phyloP scores from a whole-genome alignment of 768 basidiomycete genomes.

The Boletus sensibilis region DNA sequence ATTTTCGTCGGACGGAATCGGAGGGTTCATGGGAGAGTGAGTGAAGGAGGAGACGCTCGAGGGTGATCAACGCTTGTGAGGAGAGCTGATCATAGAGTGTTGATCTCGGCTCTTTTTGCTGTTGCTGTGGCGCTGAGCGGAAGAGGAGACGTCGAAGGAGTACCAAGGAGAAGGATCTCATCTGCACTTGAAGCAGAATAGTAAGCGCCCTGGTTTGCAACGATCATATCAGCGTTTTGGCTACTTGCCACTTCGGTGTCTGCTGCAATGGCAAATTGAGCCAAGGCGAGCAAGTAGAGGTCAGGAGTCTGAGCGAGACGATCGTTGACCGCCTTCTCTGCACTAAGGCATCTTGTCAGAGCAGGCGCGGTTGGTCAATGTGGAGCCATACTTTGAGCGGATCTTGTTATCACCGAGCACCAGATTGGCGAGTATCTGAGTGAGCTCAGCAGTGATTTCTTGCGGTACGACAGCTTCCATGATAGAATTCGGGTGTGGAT shows the following conservation, averaged over 20 bases:
- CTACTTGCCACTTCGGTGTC: constrained; percentile 75
- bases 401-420: constrained; percentile 84
- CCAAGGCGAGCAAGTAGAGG: constrained; percentile 73
- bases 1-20: constrained; percentile 60
- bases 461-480: constrained; percentile 44
- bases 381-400: constrained; percentile 53
- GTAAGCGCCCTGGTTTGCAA: constrained; percentile 5
- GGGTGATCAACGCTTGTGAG: constrained; percentile 57
- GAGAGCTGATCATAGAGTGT: constrained; percentile 79
- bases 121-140: constrained; percentile 46
- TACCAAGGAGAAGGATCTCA: constrained; percentile 84
- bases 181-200: constrained; percentile 41
- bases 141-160: constrained; percentile 78
- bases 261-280: constrained; percentile 73
- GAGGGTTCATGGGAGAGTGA: constrained; percentile 62
- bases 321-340: constrained; percentile 81
- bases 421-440: constrained; percentile 82
- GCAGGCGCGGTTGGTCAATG: neutral
- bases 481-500: neutral
- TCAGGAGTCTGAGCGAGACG: constrained; percentile 75
- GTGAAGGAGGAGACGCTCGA: constrained; percentile 72
- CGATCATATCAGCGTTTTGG: constrained; percentile 1
- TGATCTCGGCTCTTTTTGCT: constrained; percentile 40
- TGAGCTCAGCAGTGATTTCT: constrained; percentile 73
- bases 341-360: constrained; percentile 40